Evolutionary conservation across 1,284 basidiomycete genomes (phyloP).

Genomic region (Leccinum subfulvum): DNA sequence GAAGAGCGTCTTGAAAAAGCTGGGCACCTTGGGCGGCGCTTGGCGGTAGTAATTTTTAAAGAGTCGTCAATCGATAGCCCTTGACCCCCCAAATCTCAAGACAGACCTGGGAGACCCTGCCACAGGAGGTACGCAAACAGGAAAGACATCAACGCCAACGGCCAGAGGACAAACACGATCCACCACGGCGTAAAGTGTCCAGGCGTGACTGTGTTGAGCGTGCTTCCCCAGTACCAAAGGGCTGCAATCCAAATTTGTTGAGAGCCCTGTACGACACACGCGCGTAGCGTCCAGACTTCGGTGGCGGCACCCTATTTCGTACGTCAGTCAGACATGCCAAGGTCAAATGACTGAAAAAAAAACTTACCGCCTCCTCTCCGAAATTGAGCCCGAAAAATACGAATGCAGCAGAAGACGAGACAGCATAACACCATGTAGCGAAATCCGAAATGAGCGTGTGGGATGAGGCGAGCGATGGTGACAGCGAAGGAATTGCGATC

Average conservation of each 20-base stretch:
- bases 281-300: slow-evolving; percentile 87
- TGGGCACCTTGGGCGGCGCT: slow-evolving; percentile 89
- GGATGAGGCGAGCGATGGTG: slow-evolving; percentile 56
- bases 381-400: slow-evolving; percentile 93
- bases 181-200: slow-evolving; percentile 70
- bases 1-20: slow-evolving; percentile 85
- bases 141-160: slow-evolving; percentile 71
- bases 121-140: slow-evolving; percentile 80
- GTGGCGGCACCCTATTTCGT: slow-evolving; percentile 74
- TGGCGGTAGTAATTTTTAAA: slow-evolving; percentile 76
- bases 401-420: slow-evolving; percentile 87
- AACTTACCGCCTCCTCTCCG: slow-evolving; percentile 85
- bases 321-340: slow-evolving; percentile 11
- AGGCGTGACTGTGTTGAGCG: slow-evolving; percentile 58
- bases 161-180: slow-evolving; percentile 83
- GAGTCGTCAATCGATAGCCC: slow-evolving; percentile 8
- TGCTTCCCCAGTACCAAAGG: slow-evolving; percentile 92
- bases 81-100: background rate
- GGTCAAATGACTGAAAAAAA: background rate
- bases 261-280: slow-evolving; percentile 88
- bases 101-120: slow-evolving; percentile 78
- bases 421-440: slow-evolving; percentile 87
- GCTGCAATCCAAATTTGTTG: slow-evolving; percentile 93
- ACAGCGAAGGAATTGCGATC: slow-evolving; percentile 82
- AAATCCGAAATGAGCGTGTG: slow-evolving; percentile 58